Evolutionary conservation across 352 stramenopile species (phyloP), one percentile per base, ranked within the genome.

Genomic region (Globisporangium orthogonon): DNA sequence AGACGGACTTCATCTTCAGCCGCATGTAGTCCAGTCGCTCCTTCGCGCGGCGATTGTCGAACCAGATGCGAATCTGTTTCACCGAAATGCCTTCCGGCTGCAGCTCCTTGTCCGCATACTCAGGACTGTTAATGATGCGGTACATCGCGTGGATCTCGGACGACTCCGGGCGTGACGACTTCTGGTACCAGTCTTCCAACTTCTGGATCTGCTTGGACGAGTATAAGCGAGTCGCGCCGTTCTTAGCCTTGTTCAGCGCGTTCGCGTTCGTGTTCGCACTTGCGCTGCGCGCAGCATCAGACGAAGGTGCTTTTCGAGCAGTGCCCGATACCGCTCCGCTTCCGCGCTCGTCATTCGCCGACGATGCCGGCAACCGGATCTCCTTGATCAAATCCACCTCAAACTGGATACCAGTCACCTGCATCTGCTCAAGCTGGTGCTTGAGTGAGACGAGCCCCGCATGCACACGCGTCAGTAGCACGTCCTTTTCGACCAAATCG

Each of bases 61-160:
- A 94, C 84, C 82, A 92, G 57, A 94, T 92, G 46, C 82, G 84
- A 28, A 92, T 94, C 60, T 91, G 84, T 62, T 94, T 94, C 41
- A 94, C 78, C 1, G 78, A 88, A 37, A 94, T 94, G 40, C 84
- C 84, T 59, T 94, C 84, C 4, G 84, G 82, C 58, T 94, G 84
- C 48, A 94, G 65, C 56, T 94, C 84, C 62, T 79, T 72, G 60
- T 94, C 82, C 30, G 82, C 82, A 63, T 87, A 94, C 35, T 91
- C 79, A 30, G 74, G 71, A 46, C 82, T 86, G 62, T 94, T 94
- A 55, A 94, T 92, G 48, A 94, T 92, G 48, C 82, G 80, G 62
- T 92, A 94, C 84, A 94, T 94, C n/a, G 80, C 79, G 57, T 94
- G 84, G 65, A 94, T 94, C 67, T 94, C 84, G 45, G 74, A 87